Evolutionary conservation across 179 eudicot genomes (phyloP).

Genomic region (Beta corolliflora): DNA sequence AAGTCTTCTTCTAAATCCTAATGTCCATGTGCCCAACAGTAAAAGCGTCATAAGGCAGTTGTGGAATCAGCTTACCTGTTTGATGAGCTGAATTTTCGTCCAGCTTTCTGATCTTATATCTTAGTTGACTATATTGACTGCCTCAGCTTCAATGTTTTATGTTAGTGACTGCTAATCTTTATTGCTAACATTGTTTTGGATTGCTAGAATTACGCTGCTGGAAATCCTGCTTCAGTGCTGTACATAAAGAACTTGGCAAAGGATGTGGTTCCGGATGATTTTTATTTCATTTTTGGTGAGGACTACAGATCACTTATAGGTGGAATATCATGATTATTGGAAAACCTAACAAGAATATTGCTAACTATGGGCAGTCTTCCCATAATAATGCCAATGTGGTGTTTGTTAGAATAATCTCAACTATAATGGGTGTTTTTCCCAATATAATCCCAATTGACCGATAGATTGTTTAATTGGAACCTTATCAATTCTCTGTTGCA

Average conservation of each 20-base stretch:
- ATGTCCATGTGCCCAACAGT: too few species aligned
- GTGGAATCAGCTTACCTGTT: background rate
- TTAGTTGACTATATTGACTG: background rate
- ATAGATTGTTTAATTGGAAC: too few species aligned
- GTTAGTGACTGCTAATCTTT: background rate
- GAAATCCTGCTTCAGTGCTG: constrained; percentile 67
- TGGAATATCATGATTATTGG: background rate
- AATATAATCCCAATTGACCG: too few species aligned
- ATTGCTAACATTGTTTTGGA: constrained; percentile 13
- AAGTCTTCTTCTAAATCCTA: too few species aligned
- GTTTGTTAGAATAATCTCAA: too few species aligned
- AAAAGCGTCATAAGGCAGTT: background rate
- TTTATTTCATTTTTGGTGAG: constrained; percentile 72
- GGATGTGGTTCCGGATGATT: constrained; percentile 80
- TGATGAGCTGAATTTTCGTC: background rate
- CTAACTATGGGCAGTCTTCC: too few species aligned
- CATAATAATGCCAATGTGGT: too few species aligned
- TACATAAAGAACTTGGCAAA: constrained; percentile 95
- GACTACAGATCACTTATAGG: background rate
- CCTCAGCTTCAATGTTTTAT: constrained; percentile 6
- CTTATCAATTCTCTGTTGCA: too few species aligned
- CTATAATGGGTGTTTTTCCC: too few species aligned
- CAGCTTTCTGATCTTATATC: background rate
- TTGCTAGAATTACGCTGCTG: constrained; percentile 79
- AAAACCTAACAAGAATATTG: too few species aligned